Evolutionary conservation across 2,329 filamentous ascomycete species (phyloP).

Genomic region (Zymoseptoria brevis): DNA sequence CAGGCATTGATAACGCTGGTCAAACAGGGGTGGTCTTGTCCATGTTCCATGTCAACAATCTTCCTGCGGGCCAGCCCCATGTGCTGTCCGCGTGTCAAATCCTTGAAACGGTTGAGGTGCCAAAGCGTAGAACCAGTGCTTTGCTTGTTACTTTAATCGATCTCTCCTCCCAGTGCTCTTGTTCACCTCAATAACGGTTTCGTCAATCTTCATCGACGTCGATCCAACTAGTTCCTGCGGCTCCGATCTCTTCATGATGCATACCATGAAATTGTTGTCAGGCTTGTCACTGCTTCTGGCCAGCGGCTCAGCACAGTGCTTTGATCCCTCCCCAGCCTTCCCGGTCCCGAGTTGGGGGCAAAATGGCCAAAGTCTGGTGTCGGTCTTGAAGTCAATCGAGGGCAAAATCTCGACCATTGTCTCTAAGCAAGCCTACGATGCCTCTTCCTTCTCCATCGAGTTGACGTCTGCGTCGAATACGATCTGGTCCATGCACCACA

Average conservation of each 20-base stretch:
- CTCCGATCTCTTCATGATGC: background rate
- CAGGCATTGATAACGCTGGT: background rate
- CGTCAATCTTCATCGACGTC: background rate
- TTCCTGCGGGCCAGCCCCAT: no score
- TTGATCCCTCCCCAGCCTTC: slow-evolving; percentile 27
- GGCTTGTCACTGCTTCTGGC: background rate
- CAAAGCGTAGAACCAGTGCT: background rate
- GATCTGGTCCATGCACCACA: slow-evolving; percentile 31
- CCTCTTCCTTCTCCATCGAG: slow-evolving; percentile 31
- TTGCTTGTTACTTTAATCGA: background rate
- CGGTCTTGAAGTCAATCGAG: slow-evolving; percentile 24
- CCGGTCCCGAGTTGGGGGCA: slow-evolving; percentile 23
- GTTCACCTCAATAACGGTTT: background rate
- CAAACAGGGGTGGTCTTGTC: background rate
- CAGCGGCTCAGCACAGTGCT: slow-evolving; percentile 13
- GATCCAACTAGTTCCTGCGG: background rate
- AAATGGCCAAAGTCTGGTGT: slow-evolving; percentile 6
- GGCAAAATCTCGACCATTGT: slow-evolving; percentile 19
- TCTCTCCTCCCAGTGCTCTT: no score
- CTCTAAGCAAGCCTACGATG: slow-evolving; percentile 19
- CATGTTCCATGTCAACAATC: background rate
- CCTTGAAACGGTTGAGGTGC: background rate
- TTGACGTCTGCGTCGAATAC: slow-evolving; percentile 31
- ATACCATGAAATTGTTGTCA: background rate
- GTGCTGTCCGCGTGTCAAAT: background rate